Conservation (phyloP, 345 rosid species). For the Sonneratia alba region DNA sequence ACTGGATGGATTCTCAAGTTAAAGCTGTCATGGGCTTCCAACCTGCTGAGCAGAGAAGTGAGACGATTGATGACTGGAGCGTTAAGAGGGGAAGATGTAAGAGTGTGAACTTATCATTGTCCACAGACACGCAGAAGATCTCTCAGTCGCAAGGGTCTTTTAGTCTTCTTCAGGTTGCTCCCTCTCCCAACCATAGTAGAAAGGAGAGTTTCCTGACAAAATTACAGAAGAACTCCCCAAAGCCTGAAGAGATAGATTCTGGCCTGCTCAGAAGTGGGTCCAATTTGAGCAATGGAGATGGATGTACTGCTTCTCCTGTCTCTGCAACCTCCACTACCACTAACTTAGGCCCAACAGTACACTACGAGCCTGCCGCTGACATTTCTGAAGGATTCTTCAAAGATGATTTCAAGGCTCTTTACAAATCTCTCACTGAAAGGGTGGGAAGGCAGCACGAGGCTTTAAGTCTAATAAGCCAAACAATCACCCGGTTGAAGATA, state of each 20-base stretch:
- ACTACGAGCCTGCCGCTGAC: slow-evolving; percentile 26
- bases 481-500: slow-evolving; percentile 17
- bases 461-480: slow-evolving; percentile 31
- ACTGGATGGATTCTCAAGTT: slow-evolving; percentile 14
- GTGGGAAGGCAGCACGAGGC: slow-evolving; percentile 64
- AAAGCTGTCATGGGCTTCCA: slow-evolving; percentile 27
- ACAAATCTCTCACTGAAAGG: slow-evolving; percentile 32
- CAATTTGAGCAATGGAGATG: slow-evolving; percentile 29
- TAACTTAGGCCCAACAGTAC: slow-evolving; percentile 43
- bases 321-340: slow-evolving; percentile 43
- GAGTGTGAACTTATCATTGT: slow-evolving; percentile 15
- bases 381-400: slow-evolving; percentile 15
- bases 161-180: slow-evolving; percentile 13
- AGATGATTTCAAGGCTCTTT: slow-evolving; percentile 41
- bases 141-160: slow-evolving; percentile 11
- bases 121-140: slow-evolving; percentile 19
- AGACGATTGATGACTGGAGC: slow-evolving; percentile 15
- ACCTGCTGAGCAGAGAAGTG: slow-evolving; percentile 16
- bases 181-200: slow-evolving; percentile 3
- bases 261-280: slow-evolving; percentile 27
- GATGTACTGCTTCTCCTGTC: slow-evolving; percentile 22
- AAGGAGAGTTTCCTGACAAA: slow-evolving; percentile 22
- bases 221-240: slow-evolving; percentile 25
- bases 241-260: slow-evolving; percentile 16
- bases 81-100: slow-evolving; percentile 13